Evolutionary conservation across 1,284 basidiomycete species (phyloP), one percentile per base, ranked within the genome.

Genomic region (Fomitopsis schrenkii): DNA sequence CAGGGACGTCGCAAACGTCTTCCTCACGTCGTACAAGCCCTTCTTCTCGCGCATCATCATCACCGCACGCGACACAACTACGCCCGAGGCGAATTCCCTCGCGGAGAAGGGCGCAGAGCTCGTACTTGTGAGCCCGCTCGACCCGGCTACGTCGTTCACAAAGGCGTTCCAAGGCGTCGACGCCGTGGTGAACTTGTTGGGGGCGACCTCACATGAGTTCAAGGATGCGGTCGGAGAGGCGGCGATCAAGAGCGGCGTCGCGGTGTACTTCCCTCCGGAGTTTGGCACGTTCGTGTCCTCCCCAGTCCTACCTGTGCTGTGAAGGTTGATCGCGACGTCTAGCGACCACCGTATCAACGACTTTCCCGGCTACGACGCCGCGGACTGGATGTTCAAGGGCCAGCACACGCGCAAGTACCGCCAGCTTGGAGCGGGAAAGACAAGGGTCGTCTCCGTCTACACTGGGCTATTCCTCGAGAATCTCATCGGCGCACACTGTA

Each of bases 251-350:
- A 65, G 62, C 52, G 64, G 67, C 41, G 70, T 64, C 15, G 65
- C 64, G 59, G 70, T 72, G 54, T 74, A 71, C 63, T 73, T 74
- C 60, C 69, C 72, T 30, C 68, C 66, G 58, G 73, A 75, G 53
- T 75, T 67, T 44, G 73, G 72, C 41, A 59, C 64, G 73, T 75
- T 44, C 35, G 50, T 33, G 15, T 12, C 5, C 28, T 33, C 15
- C 12, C 15, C 26, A 2, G 28, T 2, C 26, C 10, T 28, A 14
- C 22, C 28, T 9, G 15, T 15, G n/a, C n/a, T 41, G 14, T 14
- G 38, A 12, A 9, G 8, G 1, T 22, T n/a, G 36, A 17, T 22
- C 44, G 8, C 28, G 17, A 14, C 48, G 26, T 50, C 2, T 55
- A 74, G 72, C 2, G 72, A 74, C 59, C 67, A 72, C 55, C 68